Base-by-base conservation (phyloP, 345 rosid species). In the Aethionema arabicum region DNA sequence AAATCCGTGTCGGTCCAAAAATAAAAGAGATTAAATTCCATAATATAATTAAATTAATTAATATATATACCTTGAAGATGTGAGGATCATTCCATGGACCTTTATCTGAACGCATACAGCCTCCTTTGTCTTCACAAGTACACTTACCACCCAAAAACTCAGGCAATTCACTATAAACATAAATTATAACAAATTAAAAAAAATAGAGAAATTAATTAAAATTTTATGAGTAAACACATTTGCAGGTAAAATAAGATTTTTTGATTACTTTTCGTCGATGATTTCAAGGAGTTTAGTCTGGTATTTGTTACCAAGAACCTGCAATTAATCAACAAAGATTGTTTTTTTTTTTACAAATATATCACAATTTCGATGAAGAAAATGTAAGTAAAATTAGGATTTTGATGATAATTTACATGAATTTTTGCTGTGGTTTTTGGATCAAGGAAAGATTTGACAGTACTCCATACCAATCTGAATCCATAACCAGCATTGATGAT, bases 401-500 rank as follows among this genome's bases (percentile, higher is more conserved):
- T 0, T 10, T 63, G 2, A 31, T 10, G 56, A 37, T 52, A 40
- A 55, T 82, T 48, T 78, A 93, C 99, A 53, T 90, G 95, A 72
- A 95, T 95, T 78, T 92, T 92, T 44, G 95, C 85, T 37, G 95
- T 83, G 33, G 98, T 92, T 72, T 85, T 92, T 7, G 98, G 96
- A 83, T 89, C 96, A 47, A 91, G 77, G 80, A 91, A 91, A 57
- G 78, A 65, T 73, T 88, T 91, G 4, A 91, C 80, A 7, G 93
- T 81, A 72, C 70, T 89, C 98, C 98, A 92, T 70, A 89, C 43
- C 31, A 85, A 67, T 76, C 95, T 89, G 75, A 92, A 92, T 54
- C 96, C 98, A 70, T 83, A 75, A 58, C 98, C 98, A 72, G 98
- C 86, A 63, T 92, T 92, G 80, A 92, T 83, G 74, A 92, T 92